phyloP scores from a whole-genome alignment of 495 filamentous ascomycete genomes.

The Penicillium chermesinum region DNA sequence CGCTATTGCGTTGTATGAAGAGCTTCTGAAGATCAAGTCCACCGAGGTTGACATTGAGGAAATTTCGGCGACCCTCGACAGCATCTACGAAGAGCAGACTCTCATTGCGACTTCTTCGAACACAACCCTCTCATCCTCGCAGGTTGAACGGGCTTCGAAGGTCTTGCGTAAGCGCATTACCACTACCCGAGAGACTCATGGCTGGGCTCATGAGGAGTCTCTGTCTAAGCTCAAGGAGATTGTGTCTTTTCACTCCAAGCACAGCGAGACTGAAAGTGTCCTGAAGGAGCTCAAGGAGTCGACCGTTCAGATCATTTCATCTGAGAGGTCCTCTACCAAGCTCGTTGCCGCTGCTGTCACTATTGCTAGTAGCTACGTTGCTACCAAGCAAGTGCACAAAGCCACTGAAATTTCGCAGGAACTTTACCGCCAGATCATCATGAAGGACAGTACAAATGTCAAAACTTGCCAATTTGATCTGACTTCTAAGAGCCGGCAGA shows the following conservation, averaged over 20 bases:
- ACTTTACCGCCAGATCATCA: constrained; percentile 33
- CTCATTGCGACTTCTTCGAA: constrained; percentile 10
- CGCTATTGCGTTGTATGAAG: constrained; percentile 28
- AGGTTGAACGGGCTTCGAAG: constrained; percentile 24
- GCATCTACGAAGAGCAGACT: constrained; percentile 35
- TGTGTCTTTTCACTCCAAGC: constrained; percentile 26
- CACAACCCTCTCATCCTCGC: constrained; percentile 19
- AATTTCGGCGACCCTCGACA: constrained; percentile 29
- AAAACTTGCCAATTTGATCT: constrained; percentile 21
- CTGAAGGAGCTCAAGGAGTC: constrained; percentile 28
- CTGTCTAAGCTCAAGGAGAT: constrained; percentile 31
- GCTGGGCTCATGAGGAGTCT: constrained; percentile 36
- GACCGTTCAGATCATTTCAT: constrained; percentile 25
- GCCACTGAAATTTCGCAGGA: constrained; percentile 28
- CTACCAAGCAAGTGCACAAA: constrained; percentile 25
- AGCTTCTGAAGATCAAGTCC: constrained; percentile 26
- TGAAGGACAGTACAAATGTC: constrained; percentile 21
- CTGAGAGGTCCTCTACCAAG: constrained; percentile 25
- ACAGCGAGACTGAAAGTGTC: constrained; percentile 20
- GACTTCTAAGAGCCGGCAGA: constrained; percentile 28
- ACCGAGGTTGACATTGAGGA: constrained; percentile 29
- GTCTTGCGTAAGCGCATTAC: constrained; percentile 26
- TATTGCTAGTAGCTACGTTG: constrained; percentile 32
- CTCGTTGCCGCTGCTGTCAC: constrained; percentile 27
- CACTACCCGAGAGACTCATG: constrained; percentile 23